phyloP scores from a whole-genome alignment of 2,329 filamentous ascomycete species.

The Arachnomyces sp. region DNA sequence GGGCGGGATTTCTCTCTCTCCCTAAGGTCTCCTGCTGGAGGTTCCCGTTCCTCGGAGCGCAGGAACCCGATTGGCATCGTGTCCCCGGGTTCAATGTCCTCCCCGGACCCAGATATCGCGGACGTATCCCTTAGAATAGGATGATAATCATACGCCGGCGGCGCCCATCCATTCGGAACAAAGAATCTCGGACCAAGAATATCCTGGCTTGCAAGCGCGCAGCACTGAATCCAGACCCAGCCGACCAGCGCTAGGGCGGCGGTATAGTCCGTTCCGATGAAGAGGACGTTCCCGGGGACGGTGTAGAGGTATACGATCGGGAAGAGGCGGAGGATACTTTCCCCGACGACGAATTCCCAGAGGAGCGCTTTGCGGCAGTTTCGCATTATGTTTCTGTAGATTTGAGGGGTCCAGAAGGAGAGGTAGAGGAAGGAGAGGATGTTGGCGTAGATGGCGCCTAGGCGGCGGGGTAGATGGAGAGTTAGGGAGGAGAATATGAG shows the following conservation, averaged over 20 bases:
- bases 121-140: constrained; percentile 58
- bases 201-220: constrained; percentile 70
- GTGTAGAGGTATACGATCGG: constrained; percentile 84
- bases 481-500: constrained; percentile 54
- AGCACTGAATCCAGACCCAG: constrained; percentile 84
- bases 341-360: constrained; percentile 83
- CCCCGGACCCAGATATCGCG: constrained; percentile 43
- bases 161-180: constrained; percentile 59
- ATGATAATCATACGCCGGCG: constrained; percentile 79
- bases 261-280: constrained; percentile 58
- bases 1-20: constrained; percentile 34
- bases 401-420: constrained; percentile 88
- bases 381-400: constrained; percentile 77
- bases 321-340: constrained; percentile 66
- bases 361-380: constrained; percentile 87
- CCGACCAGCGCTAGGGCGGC: constrained; percentile 57
- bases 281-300: constrained; percentile 69
- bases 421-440: constrained; percentile 65
- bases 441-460: constrained; percentile 51
- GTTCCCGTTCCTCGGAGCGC: constrained; percentile 37
- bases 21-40: constrained; percentile 25
- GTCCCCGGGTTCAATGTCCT: constrained; percentile 68
- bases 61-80: constrained; percentile 67
- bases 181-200: constrained; percentile 84
- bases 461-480: constrained; percentile 45